These are phyloP conservation scores for Epichloe elymi DNA, from an alignment of 2,329 filamentous ascomycete species.

Conservation along the genomic window DNA sequence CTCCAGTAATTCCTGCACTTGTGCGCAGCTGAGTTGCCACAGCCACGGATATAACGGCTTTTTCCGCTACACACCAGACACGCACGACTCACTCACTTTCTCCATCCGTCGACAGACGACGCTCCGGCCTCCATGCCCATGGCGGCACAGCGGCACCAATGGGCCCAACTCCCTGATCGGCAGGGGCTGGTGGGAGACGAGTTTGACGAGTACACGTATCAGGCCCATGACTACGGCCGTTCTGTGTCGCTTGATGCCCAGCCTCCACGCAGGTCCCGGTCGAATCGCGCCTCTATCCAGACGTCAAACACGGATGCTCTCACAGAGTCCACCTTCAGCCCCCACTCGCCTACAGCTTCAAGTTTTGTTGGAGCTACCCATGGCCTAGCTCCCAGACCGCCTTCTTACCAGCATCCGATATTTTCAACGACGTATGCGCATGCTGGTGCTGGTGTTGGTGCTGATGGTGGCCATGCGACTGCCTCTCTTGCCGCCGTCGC, in stretches of 20 bases:
- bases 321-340: slow-evolving; percentile 46
- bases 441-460: not conserved
- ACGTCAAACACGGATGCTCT: slow-evolving; percentile 40
- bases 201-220: slow-evolving; percentile 6
- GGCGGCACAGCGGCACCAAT: slow-evolving; percentile 29
- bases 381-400: slow-evolving; percentile 45
- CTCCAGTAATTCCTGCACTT: no score
- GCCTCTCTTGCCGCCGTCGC: no score
- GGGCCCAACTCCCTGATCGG: slow-evolving; percentile 42
- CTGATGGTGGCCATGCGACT: not conserved
- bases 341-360: slow-evolving; percentile 40
- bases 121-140: slow-evolving; percentile 3
- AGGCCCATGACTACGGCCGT: slow-evolving; percentile 1
- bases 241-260: slow-evolving; percentile 19
- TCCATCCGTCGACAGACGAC: not conserved
- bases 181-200: slow-evolving; percentile 3
- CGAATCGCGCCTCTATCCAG: slow-evolving; percentile 41
- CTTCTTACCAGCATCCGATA: slow-evolving; percentile 36
- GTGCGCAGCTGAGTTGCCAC: no score
- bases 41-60: no score
- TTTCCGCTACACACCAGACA: no score
- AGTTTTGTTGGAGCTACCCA: slow-evolving; percentile 33
- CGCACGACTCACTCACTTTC: not conserved
- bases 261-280: slow-evolving; percentile 29
- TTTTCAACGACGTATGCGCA: slow-evolving; percentile 13